Evolutionary conservation across 305 asterid species (phyloP), one percentile per base, ranked within the genome.

Genomic region (Caryopteris hybrid): DNA sequence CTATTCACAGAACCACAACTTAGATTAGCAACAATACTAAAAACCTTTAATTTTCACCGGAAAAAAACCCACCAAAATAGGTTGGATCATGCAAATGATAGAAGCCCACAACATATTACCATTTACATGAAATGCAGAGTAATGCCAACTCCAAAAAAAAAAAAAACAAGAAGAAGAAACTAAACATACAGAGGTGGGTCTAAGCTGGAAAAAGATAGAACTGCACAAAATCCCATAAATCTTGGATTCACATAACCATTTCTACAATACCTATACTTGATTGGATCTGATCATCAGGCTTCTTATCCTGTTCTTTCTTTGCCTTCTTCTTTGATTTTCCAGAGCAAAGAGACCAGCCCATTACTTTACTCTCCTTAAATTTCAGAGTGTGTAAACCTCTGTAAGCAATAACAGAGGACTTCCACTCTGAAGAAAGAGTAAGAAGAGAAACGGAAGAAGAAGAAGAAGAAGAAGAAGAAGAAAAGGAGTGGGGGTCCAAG

Each of bases 271-370:
- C 92, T 63, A 62, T 58, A 25, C 80, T 69, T 72, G 91, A 74
- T 48, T 85, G 78, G 94, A 86, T 86, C 94, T 76, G 90, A 84
- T 85, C 86, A 74, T 79, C 84, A 62, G 76, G n/a, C 73, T 84
- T 79, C 53, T 61, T 78, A 73, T 43, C 68, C 41, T 56, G 69
- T 16, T 70, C 82, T 67, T 73, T 62, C 68, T 76, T 81, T 6
- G 72, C 61, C 64, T 81, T 83, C 83, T 78, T 88, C 80, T 77
- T 81, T 9, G 87, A 79, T 82, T 83, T 89, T 61, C 90, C 90
- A 51, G 81, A 64, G 67, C 94, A 86, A 21, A 80, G 82, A 72
- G 80, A 80, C 78, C 94, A 89, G 11, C 92, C 90, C 96, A 89
- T 89, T 60, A 70, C 38, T 39, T n/a, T 12, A 50, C 31, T 55